Evolutionary conservation across 208 protist genomes (phyloP).

Genomic region (Hexamita inflata): DNA sequence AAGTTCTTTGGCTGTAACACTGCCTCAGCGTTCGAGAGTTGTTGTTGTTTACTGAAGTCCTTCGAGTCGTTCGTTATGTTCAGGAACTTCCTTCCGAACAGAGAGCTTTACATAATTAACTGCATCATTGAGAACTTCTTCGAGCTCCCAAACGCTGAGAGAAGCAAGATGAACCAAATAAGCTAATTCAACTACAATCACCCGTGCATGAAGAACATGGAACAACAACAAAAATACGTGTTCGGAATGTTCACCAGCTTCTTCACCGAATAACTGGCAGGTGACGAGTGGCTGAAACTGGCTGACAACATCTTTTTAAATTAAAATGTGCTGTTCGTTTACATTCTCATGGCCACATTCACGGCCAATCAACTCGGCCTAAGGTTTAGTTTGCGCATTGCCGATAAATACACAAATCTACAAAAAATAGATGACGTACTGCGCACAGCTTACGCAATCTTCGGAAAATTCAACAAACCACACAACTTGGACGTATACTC

Average conservation of each 20-base stretch:
- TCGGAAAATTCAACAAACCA: too few relatives aligned
- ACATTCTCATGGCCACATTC: too few relatives aligned
- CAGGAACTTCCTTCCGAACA: neutral
- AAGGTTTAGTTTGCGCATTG: too few relatives aligned
- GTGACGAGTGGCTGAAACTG: constrained; percentile 16
- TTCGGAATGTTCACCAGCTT: neutral
- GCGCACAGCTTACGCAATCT: too few relatives aligned
- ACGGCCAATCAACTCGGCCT: too few relatives aligned
- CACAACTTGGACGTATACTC: too few relatives aligned
- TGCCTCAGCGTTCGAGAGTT: constrained; percentile 6
- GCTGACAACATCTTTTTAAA: too few relatives aligned
- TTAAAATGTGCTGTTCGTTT: too few relatives aligned
- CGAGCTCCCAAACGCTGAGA: neutral
- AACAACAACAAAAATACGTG: neutral
- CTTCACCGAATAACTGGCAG: constrained; percentile 11
- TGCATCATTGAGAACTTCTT: neutral
- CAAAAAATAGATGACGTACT: too few relatives aligned
- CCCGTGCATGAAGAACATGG: too few relatives aligned
- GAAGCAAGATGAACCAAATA: neutral
- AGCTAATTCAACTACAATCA: neutral
- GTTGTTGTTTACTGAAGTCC: neutral
- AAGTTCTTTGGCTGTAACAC: neutral
- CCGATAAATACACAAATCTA: too few relatives aligned
- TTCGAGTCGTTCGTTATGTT: neutral
- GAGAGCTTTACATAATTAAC: constrained; percentile 15